Evolutionary conservation across 768 basidiomycete genomes (phyloP).

Genomic region (Lactarius sp.): DNA sequence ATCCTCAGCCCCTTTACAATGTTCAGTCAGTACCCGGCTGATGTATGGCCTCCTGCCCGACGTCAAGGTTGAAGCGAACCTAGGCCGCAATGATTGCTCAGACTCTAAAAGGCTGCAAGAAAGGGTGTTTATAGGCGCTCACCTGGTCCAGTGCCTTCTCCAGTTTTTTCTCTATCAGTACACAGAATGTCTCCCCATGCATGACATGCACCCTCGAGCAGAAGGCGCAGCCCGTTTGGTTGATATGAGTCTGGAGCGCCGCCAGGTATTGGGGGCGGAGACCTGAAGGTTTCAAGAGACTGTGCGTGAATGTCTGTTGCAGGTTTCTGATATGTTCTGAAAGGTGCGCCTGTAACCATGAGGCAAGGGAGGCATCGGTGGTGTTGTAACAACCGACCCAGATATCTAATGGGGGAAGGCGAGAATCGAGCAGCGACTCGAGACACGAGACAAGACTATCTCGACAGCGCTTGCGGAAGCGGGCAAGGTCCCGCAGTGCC

Average conservation of each 20-base stretch:
- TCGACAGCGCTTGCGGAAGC: conserved; percentile 13
- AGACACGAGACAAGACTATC: conserved; percentile 1
- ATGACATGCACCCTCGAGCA: conserved; percentile 12
- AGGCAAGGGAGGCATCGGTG: neutral
- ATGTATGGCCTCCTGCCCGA: neutral
- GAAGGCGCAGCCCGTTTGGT: neutral
- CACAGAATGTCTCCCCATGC: conserved; percentile 6
- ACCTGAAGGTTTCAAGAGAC: neutral
- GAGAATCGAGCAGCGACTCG: conserved; percentile 9
- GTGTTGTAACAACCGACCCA: conserved; percentile 8
- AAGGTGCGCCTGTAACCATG: neutral
- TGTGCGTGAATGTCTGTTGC: neutral
- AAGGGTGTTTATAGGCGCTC: neutral
- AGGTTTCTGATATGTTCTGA: neutral
- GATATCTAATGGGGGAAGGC: conserved; percentile 7
- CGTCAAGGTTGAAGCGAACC: neutral
- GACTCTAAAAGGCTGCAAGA: neutral
- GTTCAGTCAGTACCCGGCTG: neutral
- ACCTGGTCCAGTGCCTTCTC: conserved; percentile 1
- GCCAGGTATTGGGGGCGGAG: conserved; percentile 1
- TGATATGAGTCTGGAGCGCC: conserved; percentile 2
- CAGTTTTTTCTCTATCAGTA: neutral
- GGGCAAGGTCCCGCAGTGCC: conserved; percentile 5
- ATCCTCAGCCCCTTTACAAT: neutral
- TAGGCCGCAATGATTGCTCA: neutral